Evolutionary conservation across 2,329 filamentous ascomycete species (phyloP), one percentile per base, ranked within the genome.

Genomic region (Fusarium brachygibbosum): DNA sequence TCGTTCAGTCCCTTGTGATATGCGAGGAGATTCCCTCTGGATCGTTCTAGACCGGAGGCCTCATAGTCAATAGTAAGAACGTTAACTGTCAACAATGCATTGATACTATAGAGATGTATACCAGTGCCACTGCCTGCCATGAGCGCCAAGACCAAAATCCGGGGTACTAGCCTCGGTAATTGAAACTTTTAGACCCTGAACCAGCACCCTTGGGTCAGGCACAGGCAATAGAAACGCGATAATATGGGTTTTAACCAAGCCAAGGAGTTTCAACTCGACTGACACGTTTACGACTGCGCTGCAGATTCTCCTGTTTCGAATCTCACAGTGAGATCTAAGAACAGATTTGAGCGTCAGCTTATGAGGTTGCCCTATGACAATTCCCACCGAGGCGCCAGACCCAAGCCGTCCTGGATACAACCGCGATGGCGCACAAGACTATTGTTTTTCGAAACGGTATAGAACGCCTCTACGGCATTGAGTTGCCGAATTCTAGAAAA

Each of bases 161-260:
- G 56, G 38, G 58, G 34, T 45, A 29, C 32, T 63, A 63, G 59
- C 49, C 42, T 35, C 58, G 59, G 48, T 40, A 63, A 35, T 59
- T 56, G 23, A 53, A 63, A 51, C 49, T 46, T 61, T 60, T 49
- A 52, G 55, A 61, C 52, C 34, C 42, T n/a, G 45, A 34, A 34
- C 45, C 21, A 53, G 45, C 32, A 58, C 25, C 23, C 35, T 35
- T 60, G 54, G 48, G 11, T 38, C 23, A 19, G 23, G 23, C 35
- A 51, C 48, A 51, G 48, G 42, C 42, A 13, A 51, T 51, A 37
- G 48, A 51, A 51, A 51, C 48, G n/a, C 23, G 17, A 51, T 40
- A 51, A 38, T 40, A 40, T 35, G 25, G 34, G n/a, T 51, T 17
- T 51, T 40, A 51, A 51, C 17, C n/a, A 51, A 40, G 48, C 48